Conservation (phyloP, 163 green algal species). For the Chloromonas sp. region DNA sequence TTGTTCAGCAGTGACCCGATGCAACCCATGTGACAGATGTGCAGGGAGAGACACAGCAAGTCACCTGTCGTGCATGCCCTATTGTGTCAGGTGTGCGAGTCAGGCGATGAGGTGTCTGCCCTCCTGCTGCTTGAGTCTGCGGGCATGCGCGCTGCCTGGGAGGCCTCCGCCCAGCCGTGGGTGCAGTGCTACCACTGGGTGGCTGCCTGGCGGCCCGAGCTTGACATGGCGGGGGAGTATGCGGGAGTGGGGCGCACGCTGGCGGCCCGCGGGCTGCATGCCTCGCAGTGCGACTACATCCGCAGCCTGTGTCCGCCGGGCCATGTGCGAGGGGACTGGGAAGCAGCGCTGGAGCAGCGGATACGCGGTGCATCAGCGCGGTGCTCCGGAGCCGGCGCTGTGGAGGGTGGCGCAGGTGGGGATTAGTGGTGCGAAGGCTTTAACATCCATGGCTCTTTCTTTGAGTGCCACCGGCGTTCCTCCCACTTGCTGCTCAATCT, state of each 20-base stretch:
- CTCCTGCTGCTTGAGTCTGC: slow-evolving; percentile 60
- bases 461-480: too few species aligned
- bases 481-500: too few species aligned
- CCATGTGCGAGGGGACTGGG: background rate
- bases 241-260: slow-evolving; percentile 16
- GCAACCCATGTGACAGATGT: too few species aligned
- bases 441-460: too few species aligned
- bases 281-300: slow-evolving; percentile 9
- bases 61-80: too few species aligned
- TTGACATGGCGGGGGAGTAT: slow-evolving; percentile 40
- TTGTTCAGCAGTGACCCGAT: too few species aligned
- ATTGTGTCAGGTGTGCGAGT: background rate
- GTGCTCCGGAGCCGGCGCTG: background rate
- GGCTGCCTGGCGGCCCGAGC: slow-evolving; percentile 24
- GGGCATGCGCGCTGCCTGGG: slow-evolving; percentile 28
- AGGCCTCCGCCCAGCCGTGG: slow-evolving; percentile 41
- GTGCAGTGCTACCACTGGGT: slow-evolving; percentile 36
- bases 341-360: background rate
- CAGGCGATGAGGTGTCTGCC: slow-evolving; percentile 23
- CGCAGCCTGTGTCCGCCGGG: slow-evolving; percentile 3
- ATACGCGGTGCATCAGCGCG: background rate
- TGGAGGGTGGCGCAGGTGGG: background rate
- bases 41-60: too few species aligned
- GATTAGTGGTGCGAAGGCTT: too few species aligned
- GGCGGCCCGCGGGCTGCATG: slow-evolving; percentile 12